Base-by-base conservation (phyloP, 1,139 yeast genomes). In the Geotrichum carabidarum region DNA sequence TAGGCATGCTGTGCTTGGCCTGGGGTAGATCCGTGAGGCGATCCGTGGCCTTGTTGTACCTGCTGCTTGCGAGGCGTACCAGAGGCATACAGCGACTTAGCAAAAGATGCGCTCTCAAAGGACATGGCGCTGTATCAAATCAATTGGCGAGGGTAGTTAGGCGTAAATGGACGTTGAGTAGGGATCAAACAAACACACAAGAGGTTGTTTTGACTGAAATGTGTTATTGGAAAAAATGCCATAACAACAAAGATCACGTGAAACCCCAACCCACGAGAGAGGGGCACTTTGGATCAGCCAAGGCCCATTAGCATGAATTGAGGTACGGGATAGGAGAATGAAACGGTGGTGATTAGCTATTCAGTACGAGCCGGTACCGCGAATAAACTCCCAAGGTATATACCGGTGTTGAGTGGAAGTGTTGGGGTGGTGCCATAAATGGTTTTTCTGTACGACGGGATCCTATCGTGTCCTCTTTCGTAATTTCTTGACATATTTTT, bases 71-170 rank as follows among this genome's bases (percentile, higher is more conserved):
- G 50, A 12, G 59, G 54, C n/a, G 67, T 57, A 30, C 67, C 67
- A 7, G 66, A 60, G 50, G 53, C 54, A 50, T 60, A 65, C 40
- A 64, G 58, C 8, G 67, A 62, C 46, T 59, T 57, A 31, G 66
- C 65, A 57, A 65, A 65, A 8, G 66, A 59, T 22, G 68, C 62
- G 30, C 60, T 57, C 32, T 64, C 66, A 55, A 63, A 63, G 30
- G 67, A 60, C 72, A 64, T 64, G 15, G 36, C 32, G 11, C 14
- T 15, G 30, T 18, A 11, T 14, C 6, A 18, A 40, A 17, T 14
- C 35, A 22, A 18, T 8, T 43, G 46, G 35, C 17, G 46, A 14
- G 8, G 46, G 12, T 43, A 14, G 12, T 32, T 7, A 27, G 36
- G 46, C 11, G 17, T 43, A 8, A 11, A n/a, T 11, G 14, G n/a